Conservation (phyloP, 257 asterid genomes). For the Penstemon barbatus region DNA sequence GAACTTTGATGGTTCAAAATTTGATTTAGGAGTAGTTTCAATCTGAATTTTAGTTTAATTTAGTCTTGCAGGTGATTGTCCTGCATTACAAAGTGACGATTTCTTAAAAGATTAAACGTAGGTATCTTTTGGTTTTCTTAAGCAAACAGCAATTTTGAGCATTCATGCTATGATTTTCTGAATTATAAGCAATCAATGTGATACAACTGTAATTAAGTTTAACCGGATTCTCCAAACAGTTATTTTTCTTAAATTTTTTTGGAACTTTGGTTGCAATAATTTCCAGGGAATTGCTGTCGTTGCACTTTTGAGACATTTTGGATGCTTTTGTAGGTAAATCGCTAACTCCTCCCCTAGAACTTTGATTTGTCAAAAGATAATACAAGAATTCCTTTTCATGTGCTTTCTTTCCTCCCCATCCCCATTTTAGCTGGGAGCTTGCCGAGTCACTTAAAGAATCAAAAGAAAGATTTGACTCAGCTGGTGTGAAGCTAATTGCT, state of each 20-base stretch:
- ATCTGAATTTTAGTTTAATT: too few relatives aligned
- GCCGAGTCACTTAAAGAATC: constrained; percentile 69
- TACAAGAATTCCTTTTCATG: constrained; percentile 4
- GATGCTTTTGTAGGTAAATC: constrained; percentile 85
- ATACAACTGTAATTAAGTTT: too few relatives aligned
- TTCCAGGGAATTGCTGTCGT: constrained; percentile 82
- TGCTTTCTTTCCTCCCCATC: constrained; percentile 15
- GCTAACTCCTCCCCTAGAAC: not conserved
- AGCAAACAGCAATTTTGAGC: not conserved
- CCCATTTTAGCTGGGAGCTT: constrained; percentile 72
- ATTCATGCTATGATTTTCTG: not conserved
- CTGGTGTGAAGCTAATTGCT: constrained; percentile 84
- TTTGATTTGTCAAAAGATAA: not conserved
- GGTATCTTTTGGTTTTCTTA: not conserved
- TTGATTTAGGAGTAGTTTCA: too few relatives aligned
- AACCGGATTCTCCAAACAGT: too few relatives aligned
- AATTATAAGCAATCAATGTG: too few relatives aligned
- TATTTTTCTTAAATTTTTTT: not conserved
- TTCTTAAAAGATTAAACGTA: too few relatives aligned
- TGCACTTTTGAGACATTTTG: constrained; percentile 91
- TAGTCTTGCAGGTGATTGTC: too few relatives aligned
- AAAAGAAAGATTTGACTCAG: constrained; percentile 62
- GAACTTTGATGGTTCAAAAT: too few relatives aligned
- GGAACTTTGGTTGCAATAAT: constrained; percentile 1
- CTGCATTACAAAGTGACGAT: too few relatives aligned